Evolutionary conservation across 2,329 filamentous ascomycete species (phyloP), one percentile per base, ranked within the genome.

Genomic region (Didymella exigua): DNA sequence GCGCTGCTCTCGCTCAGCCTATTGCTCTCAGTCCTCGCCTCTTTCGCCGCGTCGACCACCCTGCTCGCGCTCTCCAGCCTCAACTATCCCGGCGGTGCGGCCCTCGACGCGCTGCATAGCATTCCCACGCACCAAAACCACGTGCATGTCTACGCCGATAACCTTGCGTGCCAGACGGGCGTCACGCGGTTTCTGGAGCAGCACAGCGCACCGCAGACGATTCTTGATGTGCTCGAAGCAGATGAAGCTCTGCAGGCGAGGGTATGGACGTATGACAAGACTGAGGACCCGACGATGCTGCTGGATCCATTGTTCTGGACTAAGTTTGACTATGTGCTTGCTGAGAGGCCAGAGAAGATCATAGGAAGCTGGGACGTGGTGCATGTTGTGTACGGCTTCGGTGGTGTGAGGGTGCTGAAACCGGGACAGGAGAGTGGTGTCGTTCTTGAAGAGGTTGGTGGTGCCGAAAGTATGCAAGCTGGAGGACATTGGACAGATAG

Each of bases 51-150:
- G 30, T 90, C 88, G 52, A 79, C 81, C 3, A 82, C 77, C 27
- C 85, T 96, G 76, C 85, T 97, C 2, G 82, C 89, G 24, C 78
- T 96, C 56, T 96, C 92, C 0, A 88, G 90, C 13, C 85, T 96
- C 53, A 99, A 97, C 77, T 99, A 99, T 70, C 95, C 95, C 1
- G 95, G 95, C 42, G 95, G 91, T 19, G 85, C 90, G 55, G 95
- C 93, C 2, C 80, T 98, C 9, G 66, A 68, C 21, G 62, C 68
- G 10, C 73, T 82, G 1, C 78, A 81, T 55, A 54, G 61, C 21
- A 36, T 66, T 8, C 59, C 67, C 11, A 18, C 58, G 0, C 59
- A 62, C 30, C 56, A 58, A 5, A 7, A 53, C 54, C n/a, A 38
- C 45, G 6, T 66, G 7, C 50, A 60, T 7, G 79, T 87, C 6